phyloP scores from a whole-genome alignment of 2,329 filamentous ascomycete genomes.

The Chaetoscypha palmicola region DNA sequence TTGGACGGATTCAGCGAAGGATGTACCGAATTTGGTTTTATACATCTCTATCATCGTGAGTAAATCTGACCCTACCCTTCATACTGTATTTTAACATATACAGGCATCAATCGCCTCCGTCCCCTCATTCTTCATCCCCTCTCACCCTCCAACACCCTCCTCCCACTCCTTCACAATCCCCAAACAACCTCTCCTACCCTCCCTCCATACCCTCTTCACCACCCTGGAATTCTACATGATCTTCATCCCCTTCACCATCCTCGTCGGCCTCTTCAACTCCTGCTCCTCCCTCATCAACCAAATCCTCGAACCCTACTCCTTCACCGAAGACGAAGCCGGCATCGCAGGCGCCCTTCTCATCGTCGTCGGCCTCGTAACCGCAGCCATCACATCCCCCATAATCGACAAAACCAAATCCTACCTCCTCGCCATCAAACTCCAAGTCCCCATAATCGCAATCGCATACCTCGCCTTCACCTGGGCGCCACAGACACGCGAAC shows the following conservation, averaged over 20 bases:
- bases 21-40: slow-evolving; percentile 76
- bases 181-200: slow-evolving; percentile 48
- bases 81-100: slow-evolving; percentile 10
- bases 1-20: slow-evolving; percentile 52
- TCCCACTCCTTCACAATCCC: slow-evolving; percentile 53
- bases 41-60: slow-evolving; percentile 76
- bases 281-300: slow-evolving; percentile 84
- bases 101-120: slow-evolving; percentile 58
- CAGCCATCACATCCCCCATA: slow-evolving; percentile 72
- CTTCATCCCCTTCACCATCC: slow-evolving; percentile 72
- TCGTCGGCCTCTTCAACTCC: slow-evolving; percentile 91
- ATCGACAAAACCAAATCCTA: slow-evolving; percentile 81
- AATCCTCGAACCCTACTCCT: slow-evolving; percentile 79
- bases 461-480: slow-evolving; percentile 74
- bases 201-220: slow-evolving; percentile 43
- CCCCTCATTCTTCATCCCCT: slow-evolving; percentile 76
- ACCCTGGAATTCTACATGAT: slow-evolving; percentile 75
- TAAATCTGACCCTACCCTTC: slow-evolving; percentile 10
- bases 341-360: slow-evolving; percentile 88
- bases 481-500: slow-evolving; percentile 52
- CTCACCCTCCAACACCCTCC: slow-evolving; percentile 67
- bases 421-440: slow-evolving; percentile 61
- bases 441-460: slow-evolving; percentile 68
- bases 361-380: slow-evolving; percentile 67
- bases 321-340: slow-evolving; percentile 75